Base-by-base conservation (phyloP, 441 rosid genomes). In the Bocquillonia castaneifolia region DNA sequence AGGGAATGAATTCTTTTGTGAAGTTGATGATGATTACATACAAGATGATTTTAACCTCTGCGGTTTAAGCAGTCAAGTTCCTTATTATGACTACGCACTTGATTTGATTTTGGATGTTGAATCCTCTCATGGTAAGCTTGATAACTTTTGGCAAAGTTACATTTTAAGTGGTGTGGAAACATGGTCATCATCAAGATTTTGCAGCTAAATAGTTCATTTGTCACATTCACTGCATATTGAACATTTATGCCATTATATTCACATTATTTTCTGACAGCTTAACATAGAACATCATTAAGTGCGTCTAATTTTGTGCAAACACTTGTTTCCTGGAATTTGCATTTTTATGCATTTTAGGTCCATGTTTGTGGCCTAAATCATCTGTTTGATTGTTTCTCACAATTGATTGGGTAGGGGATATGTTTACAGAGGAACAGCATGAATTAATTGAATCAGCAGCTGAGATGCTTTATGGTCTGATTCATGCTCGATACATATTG, bases 381-480 rank as follows among this genome's bases (percentile, higher is more conserved):
- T 26, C 57, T 51, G 39, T 28, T 63, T 15, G 22, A 31, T 74
- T 52, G 52, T 63, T 75, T 80, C 69, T 77, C 71, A 74, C 63
- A 71, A 76, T 73, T 75, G 69, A 68, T 66, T 82, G 80, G 72
- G 66, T 78, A 93, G 98, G 93, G 62, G 97, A 91, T 74, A 86
- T 86, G 92, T 91, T 93, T 78, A 91, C 96, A 32, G 99, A 93
- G 76, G 99, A 93, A 76, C 97, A 89, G 69, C 88, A 93, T 76
- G 99, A 93, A 72, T 71, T 89, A 76, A 92, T 93, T 71, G 99
- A 93, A 83, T 89, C 97, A 45, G 99, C 99, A 7, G 97, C 99
- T 15, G 99, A 93, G 78, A 91, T 91, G 99, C 78, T 93, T 1
- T 93, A 89, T 70, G 99, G 97, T 75, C 80, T 93, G 63, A 93